Evolutionary conservation across 1,284 basidiomycete species (phyloP), one percentile per base, ranked within the genome.

Genomic region (Baeospora myosura): DNA sequence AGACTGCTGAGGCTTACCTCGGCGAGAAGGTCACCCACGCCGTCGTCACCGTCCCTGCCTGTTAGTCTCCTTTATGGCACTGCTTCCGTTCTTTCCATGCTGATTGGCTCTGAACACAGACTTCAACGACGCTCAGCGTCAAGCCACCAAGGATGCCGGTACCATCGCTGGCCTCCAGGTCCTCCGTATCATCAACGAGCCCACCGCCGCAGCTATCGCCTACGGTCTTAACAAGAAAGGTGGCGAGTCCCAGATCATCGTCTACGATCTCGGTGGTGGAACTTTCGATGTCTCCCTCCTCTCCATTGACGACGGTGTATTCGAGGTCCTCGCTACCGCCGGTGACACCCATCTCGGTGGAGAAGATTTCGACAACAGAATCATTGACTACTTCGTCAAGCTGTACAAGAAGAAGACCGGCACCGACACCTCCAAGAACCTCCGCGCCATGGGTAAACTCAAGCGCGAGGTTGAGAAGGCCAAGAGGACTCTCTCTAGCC

Each of bases 261-360:
- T 98, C 60, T 98, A 96, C 71, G 94, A 98, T 72, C 85, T 97
- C 45, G 94, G 94, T 66, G 94, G 94, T 66, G 94, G 94, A 68
- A 97, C 94, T 41, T 98, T 97, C 71, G 95, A 98, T 79, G 94
- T 98, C 31, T 97, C 94, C 48, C 88, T 98, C 47, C 80, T 98
- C 29, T 92, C 92, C 40, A 97, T 97, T 65, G 92, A 97, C 62
- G 92, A 95, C 54, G 95, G 94, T 61, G 92, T 98, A 62, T 98
- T 98, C 58, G 95, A 97, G 68, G 95, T 98, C 44, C 71, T 96
- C 56, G 92, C 95, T 42, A 98, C 94, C 46, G 93, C 94, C 48
- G 94, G 94, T 77, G 94, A 98, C 71, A 98, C 95, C 49, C 95
- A 97, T 65, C 86, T 98, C 50, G 95, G 95, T 76, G 95, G 95